A percentile compares a stretch with the other conserved stretches of the same genome.
phyloP scores from a whole-genome alignment of 805 yeast species.

The Torulaspora indica region DNA sequence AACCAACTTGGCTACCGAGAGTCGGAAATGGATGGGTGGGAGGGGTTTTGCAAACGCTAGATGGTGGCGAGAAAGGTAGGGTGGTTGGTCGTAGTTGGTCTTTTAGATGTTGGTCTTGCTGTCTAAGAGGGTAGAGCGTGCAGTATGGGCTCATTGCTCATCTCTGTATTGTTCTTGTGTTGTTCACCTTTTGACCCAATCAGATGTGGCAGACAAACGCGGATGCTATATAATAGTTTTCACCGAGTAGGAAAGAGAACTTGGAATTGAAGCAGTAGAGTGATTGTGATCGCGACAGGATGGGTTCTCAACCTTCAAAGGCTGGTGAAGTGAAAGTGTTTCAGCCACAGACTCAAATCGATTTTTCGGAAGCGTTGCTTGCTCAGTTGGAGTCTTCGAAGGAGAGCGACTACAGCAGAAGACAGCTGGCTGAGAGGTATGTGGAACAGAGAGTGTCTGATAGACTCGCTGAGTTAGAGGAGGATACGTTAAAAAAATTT shows the following conservation, averaged over 20 bases:
- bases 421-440: conserved; percentile 61
- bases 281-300: conserved; percentile 18
- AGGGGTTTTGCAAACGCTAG: background rate
- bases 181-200: conserved; percentile 1
- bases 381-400: conserved; percentile 56
- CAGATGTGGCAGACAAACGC: conserved; percentile 2
- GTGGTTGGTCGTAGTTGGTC: background rate
- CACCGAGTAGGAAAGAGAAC: background rate
- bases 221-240: conserved; percentile 1
- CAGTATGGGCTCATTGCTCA: background rate
- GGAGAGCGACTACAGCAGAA: conserved; percentile 68
- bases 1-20: conserved; percentile 39
- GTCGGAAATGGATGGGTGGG: background rate
- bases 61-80: background rate
- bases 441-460: conserved; percentile 61
- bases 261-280: background rate
- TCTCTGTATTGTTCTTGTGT: background rate
- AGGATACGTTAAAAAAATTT: conserved; percentile 48
- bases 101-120: background rate
- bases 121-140: too few relatives aligned
- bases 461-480: conserved; percentile 51
- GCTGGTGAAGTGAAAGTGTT: conserved; percentile 59
- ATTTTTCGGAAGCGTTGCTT: conserved; percentile 59
- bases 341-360: conserved; percentile 62
- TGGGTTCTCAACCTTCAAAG: conserved; percentile 60